These are phyloP conservation scores for Exophiala sp. DNA, from an alignment of 2,329 filamentous ascomycete species.

Conservation along the genomic window DNA sequence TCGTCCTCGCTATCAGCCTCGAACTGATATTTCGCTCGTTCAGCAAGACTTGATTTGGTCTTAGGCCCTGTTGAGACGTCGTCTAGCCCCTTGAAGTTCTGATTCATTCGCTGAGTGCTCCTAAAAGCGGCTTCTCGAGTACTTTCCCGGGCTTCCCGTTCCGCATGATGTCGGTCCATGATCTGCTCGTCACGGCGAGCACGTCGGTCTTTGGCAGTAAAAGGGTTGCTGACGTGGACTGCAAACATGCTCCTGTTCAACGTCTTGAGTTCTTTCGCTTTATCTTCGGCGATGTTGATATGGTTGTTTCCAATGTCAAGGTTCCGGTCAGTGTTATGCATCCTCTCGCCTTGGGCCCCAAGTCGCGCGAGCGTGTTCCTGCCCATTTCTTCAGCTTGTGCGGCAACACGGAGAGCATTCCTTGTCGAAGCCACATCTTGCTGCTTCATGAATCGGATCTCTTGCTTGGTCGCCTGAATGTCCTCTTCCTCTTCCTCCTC, in stretches of 20 bases:
- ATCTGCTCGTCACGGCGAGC: constrained; percentile 61
- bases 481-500: constrained; percentile 73
- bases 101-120: constrained; percentile 55
- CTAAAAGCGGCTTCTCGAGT: constrained; percentile 51
- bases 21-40: constrained; percentile 68
- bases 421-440: constrained; percentile 67
- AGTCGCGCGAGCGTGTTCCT: constrained; percentile 66
- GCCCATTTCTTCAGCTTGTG: constrained; percentile 65
- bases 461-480: constrained; percentile 63
- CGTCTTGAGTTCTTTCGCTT: constrained; percentile 74
- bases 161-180: constrained; percentile 57
- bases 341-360: constrained; percentile 69
- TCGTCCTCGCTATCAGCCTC: constrained; percentile 68
- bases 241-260: constrained; percentile 90
- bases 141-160: constrained; percentile 52
- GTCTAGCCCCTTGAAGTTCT: constrained; percentile 59
- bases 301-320: constrained; percentile 73
- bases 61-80: constrained; percentile 47
- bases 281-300: constrained; percentile 69
- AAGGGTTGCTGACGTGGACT: constrained; percentile 69
- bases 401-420: constrained; percentile 62
- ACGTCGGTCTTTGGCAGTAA: constrained; percentile 63
- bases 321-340: constrained; percentile 77
- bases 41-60: constrained; percentile 50
- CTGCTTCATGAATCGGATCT: constrained; percentile 70